These are phyloP conservation scores for Floccularia luteovirens DNA, from an alignment of 768 basidiomycete species.

Conservation along the genomic window DNA sequence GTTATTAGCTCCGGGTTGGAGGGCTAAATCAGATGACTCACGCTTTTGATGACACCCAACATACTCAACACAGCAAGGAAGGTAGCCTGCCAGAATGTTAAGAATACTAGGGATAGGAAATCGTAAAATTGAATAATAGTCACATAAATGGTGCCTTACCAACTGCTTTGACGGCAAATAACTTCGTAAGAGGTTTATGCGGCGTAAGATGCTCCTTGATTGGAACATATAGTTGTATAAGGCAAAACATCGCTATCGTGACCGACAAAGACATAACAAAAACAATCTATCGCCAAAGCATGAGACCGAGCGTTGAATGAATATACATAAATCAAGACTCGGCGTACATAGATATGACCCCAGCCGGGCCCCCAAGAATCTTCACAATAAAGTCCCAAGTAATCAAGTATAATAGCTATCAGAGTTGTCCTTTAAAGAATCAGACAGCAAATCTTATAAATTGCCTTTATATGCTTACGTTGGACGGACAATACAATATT, in stretches of 20 bases:
- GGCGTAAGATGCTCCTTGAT: conserved; percentile 47
- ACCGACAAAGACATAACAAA: conserved; percentile 63
- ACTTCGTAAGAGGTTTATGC: conserved; percentile 56
- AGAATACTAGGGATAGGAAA: conserved; percentile 37
- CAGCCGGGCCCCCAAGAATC: conserved; percentile 59
- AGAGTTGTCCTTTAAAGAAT: conserved; percentile 38
- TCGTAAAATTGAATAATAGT: conserved; percentile 1
- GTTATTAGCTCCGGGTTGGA: not conserved
- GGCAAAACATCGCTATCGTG: conserved; percentile 71
- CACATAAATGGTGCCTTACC: conserved; percentile 27
- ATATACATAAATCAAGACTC: too few species aligned
- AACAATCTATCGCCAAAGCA: conserved; percentile 33
- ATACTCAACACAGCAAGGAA: conserved; percentile 48
- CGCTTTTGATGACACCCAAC: conserved; percentile 58
- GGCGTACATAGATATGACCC: conserved; percentile 60
- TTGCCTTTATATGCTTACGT: conserved; percentile 18
- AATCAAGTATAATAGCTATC: conserved; percentile 54
- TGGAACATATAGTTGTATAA: conserved; percentile 62
- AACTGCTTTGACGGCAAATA: conserved; percentile 69
- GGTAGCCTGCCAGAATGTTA: conserved; percentile 74
- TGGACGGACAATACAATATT: conserved; percentile 64
- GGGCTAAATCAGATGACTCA: conserved; percentile 17
- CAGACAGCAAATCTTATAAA: not conserved
- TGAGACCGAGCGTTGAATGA: not conserved
- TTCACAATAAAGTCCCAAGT: conserved; percentile 65